Evolutionary conservation across 371 early-diverging fungal species (phyloP).

Genomic region (Zopfochytrium polystomum): DNA sequence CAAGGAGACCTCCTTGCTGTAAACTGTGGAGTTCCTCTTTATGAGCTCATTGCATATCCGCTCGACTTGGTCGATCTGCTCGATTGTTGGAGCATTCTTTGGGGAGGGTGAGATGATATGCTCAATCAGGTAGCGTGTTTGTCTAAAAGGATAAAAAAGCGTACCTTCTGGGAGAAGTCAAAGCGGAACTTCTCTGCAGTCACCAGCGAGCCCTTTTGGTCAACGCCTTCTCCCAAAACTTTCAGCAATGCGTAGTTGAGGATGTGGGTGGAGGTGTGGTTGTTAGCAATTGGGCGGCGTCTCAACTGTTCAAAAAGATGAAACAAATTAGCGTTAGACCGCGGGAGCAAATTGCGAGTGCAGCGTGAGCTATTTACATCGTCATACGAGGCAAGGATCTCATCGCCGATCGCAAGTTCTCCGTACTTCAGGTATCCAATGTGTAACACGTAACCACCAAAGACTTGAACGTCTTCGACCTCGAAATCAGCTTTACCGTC

Average conservation of each 20-base stretch:
- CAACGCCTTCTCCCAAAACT: slow-evolving; percentile 71
- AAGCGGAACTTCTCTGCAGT: slow-evolving; percentile 96
- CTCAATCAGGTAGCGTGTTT: no score
- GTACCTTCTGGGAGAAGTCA: slow-evolving; percentile 83
- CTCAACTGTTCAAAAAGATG: slow-evolving; percentile 53
- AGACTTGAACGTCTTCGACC: slow-evolving; percentile 96
- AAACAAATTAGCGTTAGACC: no score
- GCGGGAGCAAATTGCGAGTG: no score
- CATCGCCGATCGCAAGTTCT: slow-evolving; percentile 60
- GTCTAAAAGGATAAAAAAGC: no score
- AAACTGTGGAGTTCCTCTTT: slow-evolving; percentile 68
- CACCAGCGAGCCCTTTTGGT: slow-evolving; percentile 98
- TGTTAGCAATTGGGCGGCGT: slow-evolving; percentile 87
- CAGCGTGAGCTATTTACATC: slow-evolving; percentile 46
- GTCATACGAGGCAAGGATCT: slow-evolving; percentile 81
- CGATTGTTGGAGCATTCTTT: slow-evolving; percentile 66
- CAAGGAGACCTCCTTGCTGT: slow-evolving; percentile 83
- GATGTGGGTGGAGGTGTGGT: slow-evolving; percentile 98
- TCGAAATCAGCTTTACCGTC: slow-evolving; percentile 82
- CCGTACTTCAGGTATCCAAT: slow-evolving; percentile 93
- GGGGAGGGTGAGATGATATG: neutral
- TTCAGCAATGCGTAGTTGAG: slow-evolving; percentile 93
- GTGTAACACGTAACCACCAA: slow-evolving; percentile 95
- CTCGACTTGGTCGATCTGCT: slow-evolving; percentile 83
- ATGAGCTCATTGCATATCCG: slow-evolving; percentile 79